Conservation (phyloP, 1,284 basidiomycete species). For the Apiotrichum sp. region DNA sequence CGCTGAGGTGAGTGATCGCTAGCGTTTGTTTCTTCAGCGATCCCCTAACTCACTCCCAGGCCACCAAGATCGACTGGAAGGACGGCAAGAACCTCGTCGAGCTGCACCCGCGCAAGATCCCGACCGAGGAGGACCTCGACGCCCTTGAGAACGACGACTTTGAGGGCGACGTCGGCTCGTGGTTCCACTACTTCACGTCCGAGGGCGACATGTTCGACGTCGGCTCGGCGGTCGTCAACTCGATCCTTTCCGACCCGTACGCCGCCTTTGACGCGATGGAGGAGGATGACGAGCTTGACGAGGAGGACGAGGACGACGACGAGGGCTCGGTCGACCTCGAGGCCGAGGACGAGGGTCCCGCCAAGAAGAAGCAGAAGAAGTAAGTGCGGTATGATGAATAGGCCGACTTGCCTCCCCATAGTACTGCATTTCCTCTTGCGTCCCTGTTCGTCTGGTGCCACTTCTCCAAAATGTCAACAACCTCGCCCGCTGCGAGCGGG, state of each 20-base stretch:
- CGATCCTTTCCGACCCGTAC: conserved; percentile 36
- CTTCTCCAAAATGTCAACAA: no score
- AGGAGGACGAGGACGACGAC: conserved; percentile 37
- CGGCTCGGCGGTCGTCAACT: conserved; percentile 19
- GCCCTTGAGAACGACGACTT: conserved; percentile 18
- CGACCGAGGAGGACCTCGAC: conserved; percentile 20
- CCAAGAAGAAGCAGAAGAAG: conserved; percentile 28
- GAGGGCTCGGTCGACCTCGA: conserved; percentile 44
- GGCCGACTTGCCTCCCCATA: no score
- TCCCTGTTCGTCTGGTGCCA: no score
- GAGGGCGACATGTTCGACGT: conserved; percentile 29
- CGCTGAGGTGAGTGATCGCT: conserved; percentile 13
- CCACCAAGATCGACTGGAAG: conserved; percentile 49
- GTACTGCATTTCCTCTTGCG: no score
- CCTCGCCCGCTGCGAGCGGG: no score
- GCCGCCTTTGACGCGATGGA: conserved; percentile 37
- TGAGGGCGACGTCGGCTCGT: conserved; percentile 48
- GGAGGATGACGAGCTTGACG: conserved; percentile 32
- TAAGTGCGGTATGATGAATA: background rate
- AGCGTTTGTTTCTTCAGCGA: conserved; percentile 4
- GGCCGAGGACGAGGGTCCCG: conserved; percentile 27
- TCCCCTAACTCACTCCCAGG: conserved; percentile 11
- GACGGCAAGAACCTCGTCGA: conserved; percentile 47
- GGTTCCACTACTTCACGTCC: conserved; percentile 50
- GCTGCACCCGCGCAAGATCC: conserved; percentile 44